Base-by-base conservation (phyloP, 176 grass and related monocot genomes). In the Ananas comosus region DNA sequence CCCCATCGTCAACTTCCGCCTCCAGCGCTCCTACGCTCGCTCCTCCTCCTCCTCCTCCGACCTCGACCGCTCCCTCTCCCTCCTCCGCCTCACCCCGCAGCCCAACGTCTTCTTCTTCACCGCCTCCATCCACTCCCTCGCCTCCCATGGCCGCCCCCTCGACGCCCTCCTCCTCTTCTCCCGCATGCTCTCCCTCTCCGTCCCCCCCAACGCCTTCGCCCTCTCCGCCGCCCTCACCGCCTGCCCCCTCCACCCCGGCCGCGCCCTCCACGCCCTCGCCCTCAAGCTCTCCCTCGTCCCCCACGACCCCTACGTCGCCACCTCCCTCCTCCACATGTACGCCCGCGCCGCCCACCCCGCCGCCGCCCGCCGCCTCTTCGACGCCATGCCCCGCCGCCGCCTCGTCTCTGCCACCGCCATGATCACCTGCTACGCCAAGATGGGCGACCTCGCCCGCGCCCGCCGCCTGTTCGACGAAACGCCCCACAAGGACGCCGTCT, bases 291-390 rank as follows among this genome's bases (percentile, higher is more conserved):
- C 73, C 1, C 79, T 96, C 67, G 76, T 96, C 70, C 42, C 79
- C 67, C 21, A 50, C 65, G 81, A 91, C 29, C 51, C 86, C 12
- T 96, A 96, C 70, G 86, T 91, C 19, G 76, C 83, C 66, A 92
- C 93, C n/a, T 80, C 93, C 33, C 81, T 92, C 2, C 93, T 96
- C 67, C 79, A 85, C 68, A 92, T 87, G 93, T 96, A 92, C 80
- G 93, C 93, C 22, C 88, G 93, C 1, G 81, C 79, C 6, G 81
- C 83, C 48, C 83, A 92, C 29, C 58, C 79, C 28, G 73, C 78
- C 11, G 84, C 93, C 13, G 83, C 93, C 11, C 88, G 93, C 68
- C 42, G 63, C 23, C 83, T 96, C 51, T 96, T 96, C 73, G 79
- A 92, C 33, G 79, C 50, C 51, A 92, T 96, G 86, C 76, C 79